Conservation (phyloP, 2,329 filamentous ascomycete species). For the Cladosporium sp. region DNA sequence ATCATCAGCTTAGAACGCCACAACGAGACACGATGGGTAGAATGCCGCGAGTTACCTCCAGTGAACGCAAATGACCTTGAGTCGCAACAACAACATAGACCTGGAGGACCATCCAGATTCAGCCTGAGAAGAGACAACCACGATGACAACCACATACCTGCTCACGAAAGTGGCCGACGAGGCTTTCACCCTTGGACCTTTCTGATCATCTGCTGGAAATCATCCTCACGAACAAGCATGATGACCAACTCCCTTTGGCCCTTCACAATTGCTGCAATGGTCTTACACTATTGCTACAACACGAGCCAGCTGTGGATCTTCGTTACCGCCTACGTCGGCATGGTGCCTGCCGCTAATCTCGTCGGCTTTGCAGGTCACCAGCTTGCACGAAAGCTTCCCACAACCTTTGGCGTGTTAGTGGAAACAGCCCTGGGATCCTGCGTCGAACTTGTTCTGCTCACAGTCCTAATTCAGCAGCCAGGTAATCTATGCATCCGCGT, state of each 20-base stretch:
- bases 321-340: conserved; percentile 46
- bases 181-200: conserved; percentile 44
- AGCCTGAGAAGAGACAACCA: not conserved
- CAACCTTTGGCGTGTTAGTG: conserved; percentile 61
- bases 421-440: conserved; percentile 58
- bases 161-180: conserved; percentile 39
- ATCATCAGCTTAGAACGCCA: not conserved
- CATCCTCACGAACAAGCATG: conserved; percentile 43
- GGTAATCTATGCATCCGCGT: conserved; percentile 40
- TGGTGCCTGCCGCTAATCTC: conserved; percentile 48
- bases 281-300: conserved; percentile 44
- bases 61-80: conserved; percentile 4
- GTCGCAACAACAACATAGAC: not conserved
- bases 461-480: conserved; percentile 57
- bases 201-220: conserved; percentile 41
- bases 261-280: conserved; percentile 44
- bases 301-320: conserved; percentile 42
- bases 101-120: not conserved
- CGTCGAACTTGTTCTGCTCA: conserved; percentile 78
- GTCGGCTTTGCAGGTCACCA: conserved; percentile 63
- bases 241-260: conserved; percentile 50
- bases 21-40: conserved; percentile 7
- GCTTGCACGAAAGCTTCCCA: conserved; percentile 68
- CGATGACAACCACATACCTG: not conserved
- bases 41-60: conserved; percentile 4